Evolutionary conservation across 2,329 filamentous ascomycete genomes (phyloP), one percentile per base, ranked within the genome.

Genomic region (Beauveria brongniartii): DNA sequence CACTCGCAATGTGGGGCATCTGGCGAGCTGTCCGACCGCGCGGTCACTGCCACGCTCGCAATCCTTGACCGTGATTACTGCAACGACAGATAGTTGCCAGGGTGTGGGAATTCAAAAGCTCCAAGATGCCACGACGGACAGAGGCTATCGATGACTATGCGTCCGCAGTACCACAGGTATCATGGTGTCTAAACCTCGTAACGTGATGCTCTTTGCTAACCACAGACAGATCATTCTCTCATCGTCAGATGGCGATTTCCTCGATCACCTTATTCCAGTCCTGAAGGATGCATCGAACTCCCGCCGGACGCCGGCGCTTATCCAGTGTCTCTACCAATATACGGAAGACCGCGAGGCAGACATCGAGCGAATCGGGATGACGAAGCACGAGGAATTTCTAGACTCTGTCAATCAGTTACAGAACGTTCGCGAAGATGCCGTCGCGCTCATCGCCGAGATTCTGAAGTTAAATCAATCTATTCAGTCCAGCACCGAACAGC

Each of bases 331-430:
- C 26, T 69, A 64, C 14, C 86, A 87, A 66, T 95, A 96, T 73
- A 90, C 92, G 40, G 87, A 88, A 66, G 90, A 94, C 52, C 88
- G 92, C 63, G 94, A 99, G 73, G 76, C 84, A 16, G 92, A 97
- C 68, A 97, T 99, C 65, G 94, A 99, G 76, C 85, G 85, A 24
- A 95, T 97, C 68, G 96, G 94, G 68, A 87, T 96, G 69, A 93
- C 90, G 12, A 96, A 97, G 69, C 94, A 99, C 70, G 93, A 97
- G 70, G 94, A 97, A 69, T 99, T 99, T 70, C 88, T 97, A 40
- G 86, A 85, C 65, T 97, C 93, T 0, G 92, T 99, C 66, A 95
- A 94, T 69, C 91, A 95, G 70, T 83, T 99, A n/a, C 89, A 97
- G 67, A 84, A 86, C 62, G 92, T 97, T 56, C 88, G 93, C 59